Evolutionary conservation across 257 asterid genomes (phyloP).

Genomic region (Solanum chaucha): DNA sequence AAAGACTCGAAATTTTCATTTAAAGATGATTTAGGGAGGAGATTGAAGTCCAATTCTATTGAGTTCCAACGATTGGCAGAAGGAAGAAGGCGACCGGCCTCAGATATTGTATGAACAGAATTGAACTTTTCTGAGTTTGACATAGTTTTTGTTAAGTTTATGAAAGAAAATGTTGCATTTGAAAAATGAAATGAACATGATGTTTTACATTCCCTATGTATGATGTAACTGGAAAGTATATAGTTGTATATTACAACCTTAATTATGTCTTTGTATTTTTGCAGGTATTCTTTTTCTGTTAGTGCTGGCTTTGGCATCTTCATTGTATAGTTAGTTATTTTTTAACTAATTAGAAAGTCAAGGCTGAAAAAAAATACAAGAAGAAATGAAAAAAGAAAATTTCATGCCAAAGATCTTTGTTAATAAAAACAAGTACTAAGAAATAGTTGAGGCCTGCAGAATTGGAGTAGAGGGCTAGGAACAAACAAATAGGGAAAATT

Average conservation of each 20-base stretch:
- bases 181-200: background rate
- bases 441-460: background rate
- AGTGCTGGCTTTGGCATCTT: background rate
- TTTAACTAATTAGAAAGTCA: too few species aligned
- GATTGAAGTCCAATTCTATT: slow-evolving; percentile 29
- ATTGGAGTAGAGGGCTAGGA: background rate
- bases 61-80: slow-evolving; percentile 34
- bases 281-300: background rate
- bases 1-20: slow-evolving; percentile 19
- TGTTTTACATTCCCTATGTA: background rate
- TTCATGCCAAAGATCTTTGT: background rate
- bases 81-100: slow-evolving; percentile 28
- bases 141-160: background rate
- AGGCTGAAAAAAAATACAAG: too few species aligned
- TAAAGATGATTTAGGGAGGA: slow-evolving; percentile 19
- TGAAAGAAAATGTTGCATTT: background rate
- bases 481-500: background rate
- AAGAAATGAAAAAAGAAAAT: too few species aligned
- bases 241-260: background rate
- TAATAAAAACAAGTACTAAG: background rate
- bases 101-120: slow-evolving; percentile 12
- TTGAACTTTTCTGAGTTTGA: background rate
- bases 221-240: background rate
- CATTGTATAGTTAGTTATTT: background rate
- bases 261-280: background rate